Conservation (phyloP, 345 rosid genomes). For the Moricandia arvensis region DNA sequence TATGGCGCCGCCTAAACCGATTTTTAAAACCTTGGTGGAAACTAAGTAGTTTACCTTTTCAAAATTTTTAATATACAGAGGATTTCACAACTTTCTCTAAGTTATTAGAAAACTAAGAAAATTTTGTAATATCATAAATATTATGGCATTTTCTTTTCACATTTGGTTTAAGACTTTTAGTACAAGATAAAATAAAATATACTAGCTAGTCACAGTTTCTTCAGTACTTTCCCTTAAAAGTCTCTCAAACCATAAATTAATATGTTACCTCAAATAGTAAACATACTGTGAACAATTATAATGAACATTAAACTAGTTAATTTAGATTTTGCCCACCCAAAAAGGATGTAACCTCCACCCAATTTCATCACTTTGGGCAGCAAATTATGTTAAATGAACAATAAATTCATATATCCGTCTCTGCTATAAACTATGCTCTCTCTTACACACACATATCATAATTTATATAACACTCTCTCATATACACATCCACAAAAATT, state of each 20-base stretch:
- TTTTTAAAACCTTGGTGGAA: no score
- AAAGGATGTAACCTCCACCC: slow-evolving; percentile 34
- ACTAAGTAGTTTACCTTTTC: no score
- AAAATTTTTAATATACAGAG: no score
- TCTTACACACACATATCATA: background rate
- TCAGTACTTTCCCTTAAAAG: background rate
- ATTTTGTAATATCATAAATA: background rate
- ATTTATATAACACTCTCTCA: slow-evolving; percentile 16
- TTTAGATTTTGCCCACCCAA: slow-evolving; percentile 19
- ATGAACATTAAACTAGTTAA: slow-evolving; percentile 4
- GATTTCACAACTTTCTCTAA: no score
- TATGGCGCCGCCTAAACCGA: no score
- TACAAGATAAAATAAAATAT: background rate
- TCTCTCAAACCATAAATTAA: slow-evolving; percentile 8
- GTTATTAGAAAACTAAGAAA: background rate
- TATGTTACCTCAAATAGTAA: slow-evolving; percentile 5
- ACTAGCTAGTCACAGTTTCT: background rate
- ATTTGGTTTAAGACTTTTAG: background rate
- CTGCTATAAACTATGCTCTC: slow-evolving; percentile 21
- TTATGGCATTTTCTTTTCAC: background rate
- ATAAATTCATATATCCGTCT: slow-evolving; percentile 36
- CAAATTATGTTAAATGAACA: slow-evolving; percentile 37
- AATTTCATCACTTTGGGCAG: slow-evolving; percentile 33
- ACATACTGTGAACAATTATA: background rate
- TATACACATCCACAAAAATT: background rate